Evolutionary conservation across 1,284 basidiomycete species (phyloP).

Genomic region (Leucoagaricus sp.): DNA sequence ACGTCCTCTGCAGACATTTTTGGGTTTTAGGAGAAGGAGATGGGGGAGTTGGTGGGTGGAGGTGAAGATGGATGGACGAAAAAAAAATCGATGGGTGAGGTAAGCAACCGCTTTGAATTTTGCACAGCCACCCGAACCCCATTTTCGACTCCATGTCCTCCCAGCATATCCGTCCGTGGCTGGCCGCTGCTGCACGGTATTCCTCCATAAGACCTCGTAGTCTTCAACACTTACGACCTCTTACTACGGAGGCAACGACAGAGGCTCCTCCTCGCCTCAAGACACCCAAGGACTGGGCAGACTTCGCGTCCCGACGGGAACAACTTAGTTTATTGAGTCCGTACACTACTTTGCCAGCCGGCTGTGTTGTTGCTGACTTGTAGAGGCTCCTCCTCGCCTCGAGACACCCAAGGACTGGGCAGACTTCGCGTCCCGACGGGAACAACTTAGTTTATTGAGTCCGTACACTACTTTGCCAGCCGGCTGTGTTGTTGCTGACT

Average conservation of each 20-base stretch:
- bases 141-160: slow-evolving; percentile 28
- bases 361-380: slow-evolving; percentile 3
- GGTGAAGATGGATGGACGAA: slow-evolving; percentile 29
- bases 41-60: slow-evolving; percentile 32
- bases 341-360: slow-evolving; percentile 27
- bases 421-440: slow-evolving; percentile 58
- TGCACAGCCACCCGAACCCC: slow-evolving; percentile 47
- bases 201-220: slow-evolving; percentile 19
- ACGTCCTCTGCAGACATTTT: slow-evolving; percentile 81
- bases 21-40: slow-evolving; percentile 37
- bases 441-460: slow-evolving; percentile 56
- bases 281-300: slow-evolving; percentile 62
- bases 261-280: slow-evolving; percentile 39
- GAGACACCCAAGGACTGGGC: slow-evolving; percentile 64
- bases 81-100: slow-evolving; percentile 50
- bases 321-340: slow-evolving; percentile 55
- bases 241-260: slow-evolving; percentile 29
- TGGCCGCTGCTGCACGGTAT: slow-evolving; percentile 37
- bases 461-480: slow-evolving; percentile 28
- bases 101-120: slow-evolving; percentile 40
- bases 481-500: slow-evolving; percentile 3
- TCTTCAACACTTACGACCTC: slow-evolving; percentile 18
- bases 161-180: slow-evolving; percentile 43
- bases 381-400: slow-evolving; percentile 36
- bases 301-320: slow-evolving; percentile 59